Evolutionary conservation across 2,329 filamentous ascomycete species (phyloP), one percentile per base, ranked within the genome.

Genomic region (Falciphora oryzae): DNA sequence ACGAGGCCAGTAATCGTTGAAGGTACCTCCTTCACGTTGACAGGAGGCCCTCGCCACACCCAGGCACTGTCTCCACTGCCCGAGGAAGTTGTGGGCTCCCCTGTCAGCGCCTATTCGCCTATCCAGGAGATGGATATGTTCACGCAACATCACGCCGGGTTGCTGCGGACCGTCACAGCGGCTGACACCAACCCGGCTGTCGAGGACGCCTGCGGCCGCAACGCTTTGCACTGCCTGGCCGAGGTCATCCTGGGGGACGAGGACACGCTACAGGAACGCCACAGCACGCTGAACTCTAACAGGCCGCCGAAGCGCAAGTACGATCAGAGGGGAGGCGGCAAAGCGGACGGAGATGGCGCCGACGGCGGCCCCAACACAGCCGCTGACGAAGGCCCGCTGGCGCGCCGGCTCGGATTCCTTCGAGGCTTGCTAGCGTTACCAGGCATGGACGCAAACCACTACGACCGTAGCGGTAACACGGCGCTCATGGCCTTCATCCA

Each of bases 201-300:
- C 22, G 79, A 82, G 67, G 80, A 83, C 67, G 56, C 72, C 1
- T 71, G 79, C 6, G 84, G 84, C 6, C 80, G 83, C 28, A 87
- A 87, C 66, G 83, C 80, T 11, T 75, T 87, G 22, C 84, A 87
- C 68, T 85, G 83, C 66, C 79, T 87, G n/a, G 84, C 84, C 2
- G 79, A 81, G 66, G 82, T 80, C 8, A 79, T 79, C n/a, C 72
- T 85, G 1, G 44, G 44, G 18, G 78, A 78, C 67, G 64, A 73
- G 38, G 71, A 73, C 4, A 77, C 75, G 13, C 71, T 75, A 18
- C 73, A 75, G 63, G 77, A 77, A 61, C 72, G 72, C 27, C 72
- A 74, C 64, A 72, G 72, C 10, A 68, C 68, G 16, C 68, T 74
- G 1, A 67, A 71, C 13, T 68, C 68, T 31, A 65, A 69, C 16